Percentiles rank a stretch among this genome's conserved stretches.
Conservation (phyloP, 2,329 filamentous ascomycete species). For the Parastagonospora avenae region DNA sequence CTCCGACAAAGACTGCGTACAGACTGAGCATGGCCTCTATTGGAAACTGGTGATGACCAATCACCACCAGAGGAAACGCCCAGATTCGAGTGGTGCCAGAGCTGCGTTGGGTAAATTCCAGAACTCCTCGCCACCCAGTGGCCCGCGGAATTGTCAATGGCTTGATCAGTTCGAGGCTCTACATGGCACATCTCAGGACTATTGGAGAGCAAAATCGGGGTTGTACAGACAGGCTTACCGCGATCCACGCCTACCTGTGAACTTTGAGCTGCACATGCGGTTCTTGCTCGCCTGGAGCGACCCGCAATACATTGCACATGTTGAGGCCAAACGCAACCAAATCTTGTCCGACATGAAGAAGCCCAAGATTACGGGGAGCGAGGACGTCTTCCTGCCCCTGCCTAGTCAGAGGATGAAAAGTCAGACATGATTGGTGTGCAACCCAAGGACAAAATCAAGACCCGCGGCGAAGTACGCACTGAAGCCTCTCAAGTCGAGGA, state of each 20-base stretch:
- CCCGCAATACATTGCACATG: not conserved
- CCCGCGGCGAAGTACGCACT: not conserved
- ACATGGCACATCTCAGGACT: constrained; percentile 3
- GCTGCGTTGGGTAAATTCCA: not conserved
- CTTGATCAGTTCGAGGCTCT: constrained; percentile 7
- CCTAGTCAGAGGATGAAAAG: not conserved
- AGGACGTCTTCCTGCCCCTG: constrained; percentile 9
- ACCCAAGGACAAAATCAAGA: constrained; percentile 4
- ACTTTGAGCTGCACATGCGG: constrained; percentile 2
- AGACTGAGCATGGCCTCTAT: constrained; percentile 10
- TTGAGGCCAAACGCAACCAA: constrained; percentile 6
- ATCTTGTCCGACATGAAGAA: constrained; percentile 7
- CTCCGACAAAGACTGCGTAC: not conserved
- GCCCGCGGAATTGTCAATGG: constrained; percentile 3
- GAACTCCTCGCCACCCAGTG: constrained; percentile 1
- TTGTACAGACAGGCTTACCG: not conserved
- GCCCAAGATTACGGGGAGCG: not conserved
- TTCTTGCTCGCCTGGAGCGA: constrained; percentile 3
- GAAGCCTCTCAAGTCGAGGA: not conserved
- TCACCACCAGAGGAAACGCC: not conserved
- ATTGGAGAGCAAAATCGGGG: constrained; percentile 4
- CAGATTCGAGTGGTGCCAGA: not conserved
- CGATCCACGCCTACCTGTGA: not conserved
- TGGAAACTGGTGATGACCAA: constrained; percentile 5
- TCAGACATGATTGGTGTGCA: not conserved